Conservation (phyloP, 1,284 basidiomycete genomes). For the Inonotus obliquus region DNA sequence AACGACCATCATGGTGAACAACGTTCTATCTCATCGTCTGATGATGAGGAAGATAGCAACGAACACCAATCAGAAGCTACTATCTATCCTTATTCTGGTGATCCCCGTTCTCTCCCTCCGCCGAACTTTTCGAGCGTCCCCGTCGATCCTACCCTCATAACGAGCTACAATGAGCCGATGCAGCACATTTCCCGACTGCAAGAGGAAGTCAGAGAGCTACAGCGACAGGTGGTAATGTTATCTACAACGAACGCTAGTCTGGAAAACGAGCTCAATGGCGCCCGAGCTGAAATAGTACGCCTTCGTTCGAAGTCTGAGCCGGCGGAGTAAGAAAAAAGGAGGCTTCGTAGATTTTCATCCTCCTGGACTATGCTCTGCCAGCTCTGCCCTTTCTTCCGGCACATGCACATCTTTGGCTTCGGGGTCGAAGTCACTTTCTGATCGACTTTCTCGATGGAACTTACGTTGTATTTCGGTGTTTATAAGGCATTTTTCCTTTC, state of each 20-base stretch:
- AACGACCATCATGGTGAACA: neutral
- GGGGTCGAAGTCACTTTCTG: neutral
- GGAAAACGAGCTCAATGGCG: conserved; percentile 11
- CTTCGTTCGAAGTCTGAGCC: conserved; percentile 8
- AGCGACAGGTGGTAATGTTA: neutral
- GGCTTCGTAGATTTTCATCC: neutral
- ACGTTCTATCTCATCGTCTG: neutral
- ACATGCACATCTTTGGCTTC: too few species aligned
- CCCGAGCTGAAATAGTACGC: conserved; percentile 13
- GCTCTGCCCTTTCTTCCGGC: too few species aligned
- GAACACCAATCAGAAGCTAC: conserved; percentile 3
- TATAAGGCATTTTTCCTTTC: neutral
- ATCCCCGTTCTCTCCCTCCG: conserved; percentile 3
- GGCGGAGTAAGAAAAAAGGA: neutral
- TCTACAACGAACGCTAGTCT: conserved; percentile 8
- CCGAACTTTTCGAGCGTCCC: conserved; percentile 7
- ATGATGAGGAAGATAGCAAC: conserved; percentile 2
- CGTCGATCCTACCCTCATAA: neutral
- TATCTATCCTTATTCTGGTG: neutral
- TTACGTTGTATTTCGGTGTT: neutral
- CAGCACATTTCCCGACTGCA: conserved; percentile 2
- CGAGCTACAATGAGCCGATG: neutral
- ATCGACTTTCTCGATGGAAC: neutral
- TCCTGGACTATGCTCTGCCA: too few species aligned
- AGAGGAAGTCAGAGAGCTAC: conserved; percentile 14